phyloP scores from a whole-genome alignment of 2,329 filamentous ascomycete genomes.

The Aspergillus candidus region DNA sequence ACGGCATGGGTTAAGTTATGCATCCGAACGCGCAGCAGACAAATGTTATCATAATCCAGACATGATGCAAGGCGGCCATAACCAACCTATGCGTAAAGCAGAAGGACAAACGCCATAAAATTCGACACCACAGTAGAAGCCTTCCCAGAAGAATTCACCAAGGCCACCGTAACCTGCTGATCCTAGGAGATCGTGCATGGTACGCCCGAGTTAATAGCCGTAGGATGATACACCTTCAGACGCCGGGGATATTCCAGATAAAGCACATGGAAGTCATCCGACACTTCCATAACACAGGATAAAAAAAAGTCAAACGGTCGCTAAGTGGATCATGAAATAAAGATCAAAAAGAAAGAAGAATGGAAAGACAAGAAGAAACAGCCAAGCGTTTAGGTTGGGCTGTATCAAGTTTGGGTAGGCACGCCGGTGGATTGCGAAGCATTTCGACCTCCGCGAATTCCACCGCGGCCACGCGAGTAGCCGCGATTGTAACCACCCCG shows the following conservation, averaged over 20 bases:
- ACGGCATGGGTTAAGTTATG: too few relatives aligned
- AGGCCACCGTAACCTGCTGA: too few relatives aligned
- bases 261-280: slow-evolving; percentile 17
- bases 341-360: background rate
- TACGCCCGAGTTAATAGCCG: slow-evolving; percentile 19
- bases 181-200: too few relatives aligned
- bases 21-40: too few relatives aligned
- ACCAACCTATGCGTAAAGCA: slow-evolving; percentile 1
- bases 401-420: slow-evolving; percentile 26
- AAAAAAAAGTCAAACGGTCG: slow-evolving; percentile 12
- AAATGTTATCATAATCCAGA: too few relatives aligned
- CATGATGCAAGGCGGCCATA: too few relatives aligned
- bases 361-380: slow-evolving; percentile 4
- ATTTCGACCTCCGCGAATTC: slow-evolving; percentile 33
- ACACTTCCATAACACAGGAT: slow-evolving; percentile 17
- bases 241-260: slow-evolving; percentile 16
- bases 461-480: slow-evolving; percentile 35
- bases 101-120: slow-evolving; percentile 4
- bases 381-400: background rate
- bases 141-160: too few relatives aligned
- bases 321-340: slow-evolving; percentile 10
- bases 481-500: slow-evolving; percentile 44
- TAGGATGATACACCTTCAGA: slow-evolving; percentile 20
- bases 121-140: background rate
- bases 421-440: slow-evolving; percentile 36